phyloP scores from a whole-genome alignment of 352 stramenopile species.

The Globisporangium carolinianum region DNA sequence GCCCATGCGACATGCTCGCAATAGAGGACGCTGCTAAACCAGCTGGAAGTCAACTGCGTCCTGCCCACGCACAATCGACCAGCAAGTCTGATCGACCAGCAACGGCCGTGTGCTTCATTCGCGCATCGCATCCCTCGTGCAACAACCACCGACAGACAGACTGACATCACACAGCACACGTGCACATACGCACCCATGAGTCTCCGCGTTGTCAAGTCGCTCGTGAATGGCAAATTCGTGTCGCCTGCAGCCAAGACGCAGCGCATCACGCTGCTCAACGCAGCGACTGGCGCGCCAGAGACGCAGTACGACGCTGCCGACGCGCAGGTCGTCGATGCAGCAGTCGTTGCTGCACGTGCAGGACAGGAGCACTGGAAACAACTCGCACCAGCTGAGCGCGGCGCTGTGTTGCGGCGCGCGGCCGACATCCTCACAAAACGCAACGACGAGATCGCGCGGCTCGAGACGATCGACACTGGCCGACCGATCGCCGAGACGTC shows the following conservation, averaged over 20 bases:
- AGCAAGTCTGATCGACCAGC: too few relatives aligned
- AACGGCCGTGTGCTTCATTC: too few relatives aligned
- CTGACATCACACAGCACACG: neutral
- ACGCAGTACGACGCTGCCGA: slow-evolving; percentile 50
- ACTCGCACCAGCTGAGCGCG: slow-evolving; percentile 53
- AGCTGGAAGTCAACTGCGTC: too few relatives aligned
- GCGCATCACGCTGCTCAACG: slow-evolving; percentile 55
- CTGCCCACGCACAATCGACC: too few relatives aligned
- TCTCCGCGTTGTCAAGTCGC: slow-evolving; percentile 37
- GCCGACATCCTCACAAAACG: slow-evolving; percentile 50
- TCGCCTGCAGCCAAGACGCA: slow-evolving; percentile 9
- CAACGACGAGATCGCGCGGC: slow-evolving; percentile 56
- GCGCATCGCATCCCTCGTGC: too few relatives aligned
- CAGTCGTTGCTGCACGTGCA: slow-evolving; percentile 29
- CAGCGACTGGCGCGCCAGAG: slow-evolving; percentile 34
- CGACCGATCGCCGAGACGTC: slow-evolving; percentile 70
- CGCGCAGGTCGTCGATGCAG: slow-evolving; percentile 34
- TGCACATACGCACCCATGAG: slow-evolving; percentile 3
- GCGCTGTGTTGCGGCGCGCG: slow-evolving; percentile 50
- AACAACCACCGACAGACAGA: too few relatives aligned
- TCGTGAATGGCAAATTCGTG: slow-evolving; percentile 68
- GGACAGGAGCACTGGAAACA: slow-evolving; percentile 61
- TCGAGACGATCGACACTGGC: slow-evolving; percentile 78
- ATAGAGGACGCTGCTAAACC: too few relatives aligned
- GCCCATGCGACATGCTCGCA: too few relatives aligned